Base-by-base conservation (phyloP, 2,329 filamentous ascomycete species). In the Talaromyces sp. region DNA sequence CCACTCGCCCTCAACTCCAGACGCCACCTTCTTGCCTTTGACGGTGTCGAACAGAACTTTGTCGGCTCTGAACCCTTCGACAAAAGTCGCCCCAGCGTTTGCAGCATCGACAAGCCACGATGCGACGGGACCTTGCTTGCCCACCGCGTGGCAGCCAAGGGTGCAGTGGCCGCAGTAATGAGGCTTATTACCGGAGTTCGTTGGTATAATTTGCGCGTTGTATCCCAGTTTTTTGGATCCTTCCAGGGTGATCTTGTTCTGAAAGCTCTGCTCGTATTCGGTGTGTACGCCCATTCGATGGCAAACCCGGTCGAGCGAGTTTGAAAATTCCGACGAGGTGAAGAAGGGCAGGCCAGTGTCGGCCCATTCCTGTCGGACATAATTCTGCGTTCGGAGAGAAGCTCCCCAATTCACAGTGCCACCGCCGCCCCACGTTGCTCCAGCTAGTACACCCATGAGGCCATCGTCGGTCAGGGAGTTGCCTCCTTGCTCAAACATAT, bases 381-480 rank as follows among this genome's bases (percentile, higher is more conserved):
- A 90, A 28, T 84, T 86, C 71, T 93, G 91, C 0, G 91, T 89
- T 67, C 88, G 84, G 16, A 88, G 72, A 3, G 82, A 83, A 5
- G 85, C 85, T 25, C 81, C 89, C 92, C 92, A 97, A 75, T 97
- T 97, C 69, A 96, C 77, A 0, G 91, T 92, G 5, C 92, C 92
- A 61, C 93, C 93, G 46, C 93, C 93, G 33, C 93, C 93, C 86
- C 89, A 96, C 35, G 85, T 85, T 62, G 86, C 84, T 1, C 90
- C 93, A 0, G 89, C 85, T 2, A 90, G 73, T 12, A 93, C 75
- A 16, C 78, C 83, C 35, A 88, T 79, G 5, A 83, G 82, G 11
- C 79, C 79, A 69, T 89, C 83, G 64, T 88, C 80, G 65, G 81
- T 80, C 67, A 82, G 69, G 5, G 83, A 69, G 18, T 85, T 74